Evolutionary conservation across 345 rosid species (phyloP).

Genomic region (Dovyalis caffra): DNA sequence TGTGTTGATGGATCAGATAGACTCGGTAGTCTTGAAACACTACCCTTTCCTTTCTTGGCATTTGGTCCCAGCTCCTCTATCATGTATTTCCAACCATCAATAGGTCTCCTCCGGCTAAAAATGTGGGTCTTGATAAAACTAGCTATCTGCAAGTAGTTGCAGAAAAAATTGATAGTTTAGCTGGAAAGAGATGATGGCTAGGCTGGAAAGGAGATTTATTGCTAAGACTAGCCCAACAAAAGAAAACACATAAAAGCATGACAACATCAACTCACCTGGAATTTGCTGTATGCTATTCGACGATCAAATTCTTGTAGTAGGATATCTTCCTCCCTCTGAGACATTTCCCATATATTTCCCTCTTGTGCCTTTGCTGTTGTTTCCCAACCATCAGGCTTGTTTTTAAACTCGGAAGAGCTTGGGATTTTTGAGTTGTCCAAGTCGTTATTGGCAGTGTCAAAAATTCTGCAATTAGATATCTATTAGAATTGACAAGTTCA

Average conservation of each 20-base stretch:
- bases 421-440: conserved; percentile 52
- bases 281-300: conserved; percentile 79
- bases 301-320: conserved; percentile 94
- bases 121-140: conserved; percentile 93
- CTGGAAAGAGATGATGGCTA: background rate
- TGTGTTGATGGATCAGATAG: conserved; percentile 76
- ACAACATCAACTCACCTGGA: conserved; percentile 51
- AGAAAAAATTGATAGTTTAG: background rate
- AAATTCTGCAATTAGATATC: conserved; percentile 49
- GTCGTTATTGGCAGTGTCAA: conserved; percentile 63
- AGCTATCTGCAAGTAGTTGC: conserved; percentile 61
- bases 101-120: conserved; percentile 92
- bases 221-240: background rate
- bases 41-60: conserved; percentile 92
- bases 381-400: conserved; percentile 98
- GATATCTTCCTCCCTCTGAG: conserved; percentile 96
- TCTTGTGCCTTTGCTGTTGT: conserved; percentile 75
- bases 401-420: conserved; percentile 63
- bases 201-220: background rate
- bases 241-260: background rate
- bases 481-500: background rate
- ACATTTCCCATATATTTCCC: conserved; percentile 92
- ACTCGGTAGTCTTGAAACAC: conserved; percentile 79
- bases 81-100: conserved; percentile 97
- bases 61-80: conserved; percentile 96